phyloP scores from a whole-genome alignment of 305 asterid genomes.

The Salvia sclarea region DNA sequence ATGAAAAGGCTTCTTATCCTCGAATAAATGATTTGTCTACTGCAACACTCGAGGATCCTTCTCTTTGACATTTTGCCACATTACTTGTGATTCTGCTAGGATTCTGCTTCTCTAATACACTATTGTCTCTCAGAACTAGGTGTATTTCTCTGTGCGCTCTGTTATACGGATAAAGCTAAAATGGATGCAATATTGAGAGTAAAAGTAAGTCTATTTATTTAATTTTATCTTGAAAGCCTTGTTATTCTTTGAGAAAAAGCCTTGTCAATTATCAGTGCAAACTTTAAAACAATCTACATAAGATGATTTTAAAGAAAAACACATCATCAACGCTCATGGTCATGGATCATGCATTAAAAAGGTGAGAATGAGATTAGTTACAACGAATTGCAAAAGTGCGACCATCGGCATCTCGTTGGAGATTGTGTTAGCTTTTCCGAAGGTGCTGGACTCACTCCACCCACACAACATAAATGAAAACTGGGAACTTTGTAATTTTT shows the following conservation, averaged over 20 bases:
- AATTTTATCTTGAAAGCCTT: no score
- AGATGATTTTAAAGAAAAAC: not conserved
- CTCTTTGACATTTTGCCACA: conserved; percentile 35
- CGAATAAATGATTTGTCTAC: conserved; percentile 69
- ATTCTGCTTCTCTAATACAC: conserved; percentile 21
- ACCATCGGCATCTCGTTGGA: not conserved
- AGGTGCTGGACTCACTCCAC: conserved; percentile 30
- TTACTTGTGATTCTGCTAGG: not conserved
- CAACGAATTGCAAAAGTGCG: not conserved
- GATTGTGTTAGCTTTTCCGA: not conserved
- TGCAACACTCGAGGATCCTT: conserved; percentile 72
- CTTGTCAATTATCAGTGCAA: no score
- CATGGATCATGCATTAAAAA: no score
- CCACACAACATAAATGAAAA: conserved; percentile 56
- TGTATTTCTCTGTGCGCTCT: not conserved
- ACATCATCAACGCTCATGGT: not conserved
- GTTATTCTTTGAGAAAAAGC: no score
- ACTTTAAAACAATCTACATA: no score
- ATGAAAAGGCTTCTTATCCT: conserved; percentile 78
- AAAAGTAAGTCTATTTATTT: no score
- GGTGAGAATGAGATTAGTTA: no score
- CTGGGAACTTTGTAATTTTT: conserved; percentile 25
- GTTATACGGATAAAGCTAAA: no score
- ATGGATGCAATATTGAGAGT: no score
- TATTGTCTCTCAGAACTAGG: not conserved